These are phyloP conservation scores for Holtermanniella nyarrowii DNA, from an alignment of 768 basidiomycete species.

Conservation along the genomic window DNA sequence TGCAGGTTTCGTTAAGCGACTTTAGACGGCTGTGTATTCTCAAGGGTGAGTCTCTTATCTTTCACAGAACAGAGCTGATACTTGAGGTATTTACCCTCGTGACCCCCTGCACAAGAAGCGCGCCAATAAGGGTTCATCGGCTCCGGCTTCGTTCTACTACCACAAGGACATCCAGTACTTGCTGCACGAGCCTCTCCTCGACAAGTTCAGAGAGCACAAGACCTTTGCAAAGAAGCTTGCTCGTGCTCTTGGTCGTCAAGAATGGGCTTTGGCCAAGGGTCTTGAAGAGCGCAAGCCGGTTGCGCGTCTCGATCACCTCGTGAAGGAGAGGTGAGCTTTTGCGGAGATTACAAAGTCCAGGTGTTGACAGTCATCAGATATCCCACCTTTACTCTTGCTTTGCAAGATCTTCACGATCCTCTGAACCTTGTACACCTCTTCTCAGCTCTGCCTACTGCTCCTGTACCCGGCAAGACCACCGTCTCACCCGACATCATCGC, in stretches of 20 bases:
- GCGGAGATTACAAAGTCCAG: not conserved
- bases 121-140: constrained; percentile 95
- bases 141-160: constrained; percentile 96
- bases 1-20: constrained; percentile 92
- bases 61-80: not conserved
- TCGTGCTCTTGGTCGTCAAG: constrained; percentile 79
- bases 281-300: constrained; percentile 86
- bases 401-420: constrained; percentile 94
- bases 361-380: constrained; percentile 50
- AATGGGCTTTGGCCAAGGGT: constrained; percentile 91
- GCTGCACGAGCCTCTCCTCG: constrained; percentile 87
- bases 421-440: constrained; percentile 91
- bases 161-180: constrained; percentile 95
- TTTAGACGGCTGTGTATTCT: constrained; percentile 93
- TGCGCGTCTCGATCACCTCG: constrained; percentile 86
- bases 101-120: constrained; percentile 84
- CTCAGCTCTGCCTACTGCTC: constrained; percentile 76
- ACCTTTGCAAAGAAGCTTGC: constrained; percentile 95
- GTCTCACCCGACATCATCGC: constrained; percentile 72
- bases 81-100: constrained; percentile 85
- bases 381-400: constrained; percentile 88
- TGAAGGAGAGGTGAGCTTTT: constrained; percentile 79
- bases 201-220: constrained; percentile 92
- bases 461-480: constrained; percentile 43
- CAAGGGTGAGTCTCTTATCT: constrained; percentile 57